Percentiles rank a stretch among this genome's conserved stretches.
phyloP scores from a whole-genome alignment of 2,329 filamentous ascomycete species.

The Aspergillus bombycis region DNA sequence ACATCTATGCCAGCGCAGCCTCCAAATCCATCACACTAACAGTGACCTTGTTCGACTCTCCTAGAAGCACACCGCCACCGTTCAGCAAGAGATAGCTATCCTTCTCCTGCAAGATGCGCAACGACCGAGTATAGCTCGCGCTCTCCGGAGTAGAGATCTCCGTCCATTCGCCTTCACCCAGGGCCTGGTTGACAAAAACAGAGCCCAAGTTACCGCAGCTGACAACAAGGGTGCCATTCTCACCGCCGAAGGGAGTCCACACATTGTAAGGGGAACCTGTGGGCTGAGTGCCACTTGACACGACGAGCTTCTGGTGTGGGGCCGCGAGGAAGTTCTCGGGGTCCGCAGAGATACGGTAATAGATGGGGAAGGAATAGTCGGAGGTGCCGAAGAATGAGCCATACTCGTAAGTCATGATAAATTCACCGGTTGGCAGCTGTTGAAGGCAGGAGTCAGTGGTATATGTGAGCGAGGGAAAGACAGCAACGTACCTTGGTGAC shows the following conservation, averaged over 20 bases:
- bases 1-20: neutral
- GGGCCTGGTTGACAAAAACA: slow-evolving; percentile 52
- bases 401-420: slow-evolving; percentile 68
- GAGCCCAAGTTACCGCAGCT: slow-evolving; percentile 43
- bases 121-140: slow-evolving; percentile 50
- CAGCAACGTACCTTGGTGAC: slow-evolving; percentile 46
- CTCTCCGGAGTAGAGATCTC: slow-evolving; percentile 47
- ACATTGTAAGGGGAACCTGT: slow-evolving; percentile 55
- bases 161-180: slow-evolving; percentile 52
- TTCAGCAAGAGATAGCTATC: slow-evolving; percentile 23
- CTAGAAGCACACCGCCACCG: slow-evolving; percentile 22
- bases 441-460: slow-evolving; percentile 23
- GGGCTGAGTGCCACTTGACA: slow-evolving; percentile 48
- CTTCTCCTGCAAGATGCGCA: slow-evolving; percentile 48
- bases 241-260: slow-evolving; percentile 53
- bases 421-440: slow-evolving; percentile 60
- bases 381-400: slow-evolving; percentile 44
- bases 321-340: slow-evolving; percentile 52
- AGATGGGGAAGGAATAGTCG: slow-evolving; percentile 52
- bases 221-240: slow-evolving; percentile 55
- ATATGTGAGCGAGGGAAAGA: neutral
- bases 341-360: slow-evolving; percentile 54
- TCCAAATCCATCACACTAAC: slow-evolving; percentile 24
- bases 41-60: slow-evolving; percentile 25
- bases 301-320: slow-evolving; percentile 45